Evolutionary conservation across 2,329 filamentous ascomycete species (phyloP).

Genomic region (Trichoderma sp.): DNA sequence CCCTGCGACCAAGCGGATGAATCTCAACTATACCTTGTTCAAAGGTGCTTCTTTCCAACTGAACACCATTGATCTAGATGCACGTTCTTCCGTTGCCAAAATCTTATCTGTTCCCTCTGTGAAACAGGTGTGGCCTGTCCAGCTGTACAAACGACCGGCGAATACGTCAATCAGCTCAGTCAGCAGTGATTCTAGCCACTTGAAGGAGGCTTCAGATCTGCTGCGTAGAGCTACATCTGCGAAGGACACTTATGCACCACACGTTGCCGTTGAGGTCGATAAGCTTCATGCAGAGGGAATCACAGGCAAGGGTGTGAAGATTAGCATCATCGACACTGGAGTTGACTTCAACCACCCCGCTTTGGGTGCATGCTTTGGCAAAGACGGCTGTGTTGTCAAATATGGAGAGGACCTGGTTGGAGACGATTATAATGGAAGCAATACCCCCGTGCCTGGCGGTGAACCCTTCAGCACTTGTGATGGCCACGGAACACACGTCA

Average conservation of each 20-base stretch:
- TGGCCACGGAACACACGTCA: slow-evolving; percentile 45
- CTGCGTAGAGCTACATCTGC: not conserved
- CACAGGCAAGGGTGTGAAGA: slow-evolving; percentile 50
- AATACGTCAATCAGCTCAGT: slow-evolving; percentile 40
- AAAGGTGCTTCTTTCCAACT: slow-evolving; percentile 53
- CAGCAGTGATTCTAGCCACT: slow-evolving; percentile 31
- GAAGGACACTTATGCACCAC: slow-evolving; percentile 31
- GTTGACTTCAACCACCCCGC: slow-evolving; percentile 46
- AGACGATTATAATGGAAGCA: slow-evolving; percentile 32
- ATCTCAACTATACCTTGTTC: slow-evolving; percentile 51
- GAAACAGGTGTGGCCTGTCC: slow-evolving; percentile 51
- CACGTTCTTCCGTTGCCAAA: slow-evolving; percentile 40
- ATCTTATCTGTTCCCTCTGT: slow-evolving; percentile 43
- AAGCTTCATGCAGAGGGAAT: slow-evolving; percentile 48
- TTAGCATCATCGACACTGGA: slow-evolving; percentile 53
- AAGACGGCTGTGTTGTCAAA: slow-evolving; percentile 40
- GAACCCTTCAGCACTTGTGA: slow-evolving; percentile 37
- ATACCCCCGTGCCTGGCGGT: slow-evolving; percentile 33
- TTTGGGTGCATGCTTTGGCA: slow-evolving; percentile 47
- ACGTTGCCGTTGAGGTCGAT: slow-evolving; percentile 55
- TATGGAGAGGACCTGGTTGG: slow-evolving; percentile 44
- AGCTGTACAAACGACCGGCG: not conserved
- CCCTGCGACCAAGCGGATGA: slow-evolving; percentile 37
- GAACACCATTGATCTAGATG: slow-evolving; percentile 40
- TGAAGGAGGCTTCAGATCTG: not conserved